Evolutionary conservation across 495 filamentous ascomycete species (phyloP), one percentile per base, ranked within the genome.

Genomic region (Tuber brumale): DNA sequence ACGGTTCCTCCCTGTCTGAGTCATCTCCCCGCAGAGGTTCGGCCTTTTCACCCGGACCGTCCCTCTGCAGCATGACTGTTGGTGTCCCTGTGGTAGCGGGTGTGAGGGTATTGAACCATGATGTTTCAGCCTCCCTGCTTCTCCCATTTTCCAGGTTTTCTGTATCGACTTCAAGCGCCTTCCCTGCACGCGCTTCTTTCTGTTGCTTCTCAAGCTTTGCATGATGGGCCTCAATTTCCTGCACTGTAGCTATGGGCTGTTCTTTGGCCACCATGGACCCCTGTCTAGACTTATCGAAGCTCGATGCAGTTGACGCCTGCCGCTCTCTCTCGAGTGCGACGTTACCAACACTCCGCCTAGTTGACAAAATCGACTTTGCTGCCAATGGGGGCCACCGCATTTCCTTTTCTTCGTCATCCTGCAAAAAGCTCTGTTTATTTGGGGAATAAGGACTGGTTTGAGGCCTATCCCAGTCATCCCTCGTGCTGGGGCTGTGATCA

Each of bases 1-100:
- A 91, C 6, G 89, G 87, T 44, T 86, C 81, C 21, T 72, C 81
- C 10, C 71, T 72, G 6, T 77, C 80, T 27, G 75, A 81, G 6
- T 77, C 74, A 7, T 80, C 76, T 48, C 76, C 75, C 21, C 76
- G 69, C 21, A 82, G 37, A 41, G 75, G 73, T 35, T 82, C 81
- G 7, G 80, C 80, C 73, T 82, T 75, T 66, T 82, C 80, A 42
- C 80, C 80, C 8, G 76, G 81, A 21, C 81, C 79, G 45, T 83
- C 80, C 46, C 75, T 77, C 43, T 83, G 82, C 41, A 83, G 43
- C 77, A 81, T 83, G 66, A 83, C 82, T 8, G 81, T 83, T 16
- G 82, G 82, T 18, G 82, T 83, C 44, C 73, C 72, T 66, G 74
- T 57, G 21, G 78, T 76, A 41, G 76, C 71, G 35, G 81, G 75